Base-by-base conservation (phyloP, 371 early-diverging fungal species). In the Actinomortierella ambigua region DNA sequence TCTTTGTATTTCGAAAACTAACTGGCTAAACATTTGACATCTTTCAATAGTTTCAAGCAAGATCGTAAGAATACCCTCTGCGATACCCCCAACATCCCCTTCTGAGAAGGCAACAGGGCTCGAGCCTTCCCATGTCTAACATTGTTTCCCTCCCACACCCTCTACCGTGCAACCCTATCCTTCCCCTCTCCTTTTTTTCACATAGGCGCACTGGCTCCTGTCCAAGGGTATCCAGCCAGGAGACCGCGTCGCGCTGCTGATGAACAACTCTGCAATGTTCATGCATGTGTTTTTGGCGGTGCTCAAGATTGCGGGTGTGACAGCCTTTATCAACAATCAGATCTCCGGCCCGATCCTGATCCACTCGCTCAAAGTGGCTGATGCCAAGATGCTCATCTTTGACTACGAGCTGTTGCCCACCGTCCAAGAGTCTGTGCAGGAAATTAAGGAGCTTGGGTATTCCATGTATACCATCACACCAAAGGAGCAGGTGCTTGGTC, bases 261-360 rank as follows among this genome's bases (percentile, higher is more conserved):
- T 71, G 53, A 41, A 51, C 59, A 71, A 71, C 59, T 71, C 71
- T 1, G 62, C 61, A 2, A 0, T 62, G 40, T 71, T 65, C 53
- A 22, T 71, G 3, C 59, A 65, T 14, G 49, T 56, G 6, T 71
- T 65, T 65, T 48, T 71, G 9, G 59, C 71, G 2, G 44, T 71
- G 42, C 66, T 71, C 63, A 71, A 71, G 50, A 59, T 71, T n/a
- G 59, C 58, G 1, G 59, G 47, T 4, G 53, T 62, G 1, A 54
- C 63, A 0, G 65, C 57, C 34, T 71, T 71, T 46, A 71, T 71
- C 59, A 71, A 71, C 57, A 71, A 57, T 53, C 65, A 71, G 43
- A 55, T 71, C 41, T 23, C 61, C 4, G 66, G 66, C 0, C 47
- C 71, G 15, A 66, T 55, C 3, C 51, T 71, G 18, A 0, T 71